A percentile compares a stretch with the other conserved stretches of the same genome.
phyloP scores from a whole-genome alignment of 257 asterid species.

The Przewalskia tangutica region DNA sequence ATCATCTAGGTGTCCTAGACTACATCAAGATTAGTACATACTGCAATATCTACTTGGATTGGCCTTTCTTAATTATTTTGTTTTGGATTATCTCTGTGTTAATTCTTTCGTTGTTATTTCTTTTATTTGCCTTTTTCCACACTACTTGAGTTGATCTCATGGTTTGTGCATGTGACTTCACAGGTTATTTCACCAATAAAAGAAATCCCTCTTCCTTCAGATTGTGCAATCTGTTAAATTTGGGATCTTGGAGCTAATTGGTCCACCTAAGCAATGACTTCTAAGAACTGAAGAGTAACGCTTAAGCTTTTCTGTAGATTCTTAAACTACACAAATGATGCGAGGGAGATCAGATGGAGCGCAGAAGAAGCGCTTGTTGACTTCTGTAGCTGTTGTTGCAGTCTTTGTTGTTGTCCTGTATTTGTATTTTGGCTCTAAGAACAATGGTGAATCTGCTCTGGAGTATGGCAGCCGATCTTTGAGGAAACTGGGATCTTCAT shows the following conservation, averaged over 20 bases:
- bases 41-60: not conserved
- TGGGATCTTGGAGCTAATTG: constrained; percentile 8
- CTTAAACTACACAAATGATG: constrained; percentile 36
- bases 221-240: constrained; percentile 7
- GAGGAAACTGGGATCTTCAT: constrained; percentile 79
- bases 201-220: not conserved
- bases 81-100: not conserved
- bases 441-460: constrained; percentile 73
- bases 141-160: not conserved
- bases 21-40: not conserved
- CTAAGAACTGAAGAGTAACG: constrained; percentile 12
- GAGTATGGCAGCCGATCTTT: constrained; percentile 85
- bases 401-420: constrained; percentile 48
- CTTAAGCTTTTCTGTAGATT: constrained; percentile 15
- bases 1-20: too few species aligned
- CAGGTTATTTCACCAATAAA: constrained; percentile 1
- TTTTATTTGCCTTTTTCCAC: not conserved
- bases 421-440: constrained; percentile 63
- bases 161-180: not conserved
- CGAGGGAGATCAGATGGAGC: constrained; percentile 76
- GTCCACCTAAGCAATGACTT: constrained; percentile 10
- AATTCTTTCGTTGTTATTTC: not conserved
- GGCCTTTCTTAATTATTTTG: not conserved
- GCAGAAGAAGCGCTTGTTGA: constrained; percentile 56
- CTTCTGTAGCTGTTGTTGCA: constrained; percentile 41